Evolutionary conservation across 805 yeast species (phyloP), one percentile per base, ranked within the genome.

Genomic region (Teunomyces cretensis): DNA sequence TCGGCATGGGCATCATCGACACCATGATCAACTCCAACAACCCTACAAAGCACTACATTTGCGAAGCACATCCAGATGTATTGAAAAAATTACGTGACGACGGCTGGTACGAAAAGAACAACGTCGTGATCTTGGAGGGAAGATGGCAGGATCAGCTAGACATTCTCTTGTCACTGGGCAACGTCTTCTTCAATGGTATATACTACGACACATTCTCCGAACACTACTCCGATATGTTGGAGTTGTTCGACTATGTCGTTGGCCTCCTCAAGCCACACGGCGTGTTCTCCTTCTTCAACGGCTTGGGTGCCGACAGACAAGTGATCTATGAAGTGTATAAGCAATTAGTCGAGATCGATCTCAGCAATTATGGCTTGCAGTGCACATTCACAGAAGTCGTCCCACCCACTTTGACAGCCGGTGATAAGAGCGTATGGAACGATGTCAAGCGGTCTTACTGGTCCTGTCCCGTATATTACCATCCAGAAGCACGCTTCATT

Each of bases 1-100:
- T 92, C 61, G 98, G 98, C 2, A 88, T 91, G 97, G 98, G 98
- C 2, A 92, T 91, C 43, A 90, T 91, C 43, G 98, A 91, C 61
- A 68, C 80, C 1, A 80, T 84, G 76, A 86, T 91, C 48, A 61
- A 60, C 11, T 54, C 50, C 13, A 67, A 64, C 36, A 56, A 55
- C 14, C 92, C 91, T 16, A 70, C 80, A 2, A 78, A 75, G 49
- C 98, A 91, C 61, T 91, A 88, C 63, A 92, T 91, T 33, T 83
- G 88, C 47, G 98, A 91, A 63, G 97, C 97, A 0, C 98, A 91
- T 60, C 97, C 97, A 1, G 96, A 88, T 53, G 98, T 91, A 9
- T 66, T 92, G 28, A 62, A 64, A 1, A 83, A 86, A 55, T 67
- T 91, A 75, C 71, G 72, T 45, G 56, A 62, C 2, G 91, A 86